These are phyloP conservation scores for Eruca vesicaria DNA, from an alignment of 441 rosid species.

Conservation along the genomic window DNA sequence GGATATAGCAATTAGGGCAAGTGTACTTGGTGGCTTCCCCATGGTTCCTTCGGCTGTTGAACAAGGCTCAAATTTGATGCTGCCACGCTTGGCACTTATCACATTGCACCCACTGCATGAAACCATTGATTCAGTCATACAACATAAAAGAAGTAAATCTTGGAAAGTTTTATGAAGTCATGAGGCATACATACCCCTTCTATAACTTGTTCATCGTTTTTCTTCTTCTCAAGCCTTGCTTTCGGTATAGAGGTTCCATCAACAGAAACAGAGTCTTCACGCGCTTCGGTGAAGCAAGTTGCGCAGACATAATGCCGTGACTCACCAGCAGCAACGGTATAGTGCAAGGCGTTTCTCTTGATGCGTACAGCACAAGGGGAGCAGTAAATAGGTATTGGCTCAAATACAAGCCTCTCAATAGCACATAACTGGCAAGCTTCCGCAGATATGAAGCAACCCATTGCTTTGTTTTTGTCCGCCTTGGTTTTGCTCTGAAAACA, in stretches of 20 bases:
- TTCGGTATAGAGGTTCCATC: conserved; percentile 67
- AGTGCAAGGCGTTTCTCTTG: conserved; percentile 83
- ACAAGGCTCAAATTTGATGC: conserved; percentile 93
- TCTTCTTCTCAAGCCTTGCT: conserved; percentile 84
- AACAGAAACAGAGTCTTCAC: conserved; percentile 57
- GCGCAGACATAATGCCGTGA: conserved; percentile 76
- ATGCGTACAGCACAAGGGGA: conserved; percentile 87
- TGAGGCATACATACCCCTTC: conserved; percentile 68
- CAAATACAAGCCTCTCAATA: conserved; percentile 88
- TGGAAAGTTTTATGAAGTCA: background rate
- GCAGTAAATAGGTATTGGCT: conserved; percentile 90
- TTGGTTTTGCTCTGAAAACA: conserved; percentile 92
- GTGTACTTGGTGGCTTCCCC: conserved; percentile 96
- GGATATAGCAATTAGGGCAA: conserved; percentile 91
- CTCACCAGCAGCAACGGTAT: conserved; percentile 74
- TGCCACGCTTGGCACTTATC: conserved; percentile 99
- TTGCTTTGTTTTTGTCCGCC: conserved; percentile 89
- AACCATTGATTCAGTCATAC: conserved; percentile 24
- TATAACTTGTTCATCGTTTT: conserved; percentile 86
- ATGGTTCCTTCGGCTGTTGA: conserved; percentile 89
- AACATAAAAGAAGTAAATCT: background rate
- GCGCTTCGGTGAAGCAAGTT: conserved; percentile 82
- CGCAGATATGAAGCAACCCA: conserved; percentile 75
- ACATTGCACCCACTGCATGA: conserved; percentile 92
- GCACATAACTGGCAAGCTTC: conserved; percentile 96